These are phyloP conservation scores for Ganoderma sp. DNA, from an alignment of 1,284 basidiomycete genomes.

Conservation along the genomic window DNA sequence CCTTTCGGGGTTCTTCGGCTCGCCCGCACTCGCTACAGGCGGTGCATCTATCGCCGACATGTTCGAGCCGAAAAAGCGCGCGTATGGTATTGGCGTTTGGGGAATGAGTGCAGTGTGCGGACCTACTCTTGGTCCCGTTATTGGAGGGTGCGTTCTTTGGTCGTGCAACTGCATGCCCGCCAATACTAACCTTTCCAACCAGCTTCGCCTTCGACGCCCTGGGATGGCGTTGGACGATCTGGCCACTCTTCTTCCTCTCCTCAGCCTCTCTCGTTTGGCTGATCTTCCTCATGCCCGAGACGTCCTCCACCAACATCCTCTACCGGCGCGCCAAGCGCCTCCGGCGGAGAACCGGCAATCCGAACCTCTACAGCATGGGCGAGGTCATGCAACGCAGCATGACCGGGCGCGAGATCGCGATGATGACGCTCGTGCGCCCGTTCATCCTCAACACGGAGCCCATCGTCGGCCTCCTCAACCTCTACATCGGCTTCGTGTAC, in stretches of 20 bases:
- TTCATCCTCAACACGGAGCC: conserved; percentile 51
- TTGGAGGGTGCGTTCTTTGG: conserved; percentile 38
- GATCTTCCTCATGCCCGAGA: conserved; percentile 58
- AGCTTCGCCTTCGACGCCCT: conserved; percentile 46
- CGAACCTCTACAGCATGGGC: conserved; percentile 35
- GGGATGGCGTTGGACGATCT: conserved; percentile 60
- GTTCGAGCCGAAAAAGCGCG: conserved; percentile 59
- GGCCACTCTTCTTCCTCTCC: conserved; percentile 57
- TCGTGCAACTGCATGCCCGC: too few species aligned
- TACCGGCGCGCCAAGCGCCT: conserved; percentile 39
- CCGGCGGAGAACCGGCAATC: conserved; percentile 40
- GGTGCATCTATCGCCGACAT: conserved; percentile 46
- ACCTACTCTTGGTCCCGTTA: conserved; percentile 51
- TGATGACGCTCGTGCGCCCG: conserved; percentile 45
- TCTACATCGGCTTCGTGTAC: conserved; percentile 53
- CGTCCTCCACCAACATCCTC: conserved; percentile 51
- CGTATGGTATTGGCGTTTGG: conserved; percentile 63
- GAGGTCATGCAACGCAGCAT: conserved; percentile 38
- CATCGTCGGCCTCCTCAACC: conserved; percentile 47
- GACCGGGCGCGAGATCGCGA: conserved; percentile 33
- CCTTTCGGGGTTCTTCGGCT: conserved; percentile 61
- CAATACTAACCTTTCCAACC: not conserved
- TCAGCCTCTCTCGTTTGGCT: conserved; percentile 48
- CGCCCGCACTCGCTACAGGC: conserved; percentile 44
- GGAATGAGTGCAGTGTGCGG: conserved; percentile 61